Base-by-base conservation (phyloP, 1,284 basidiomycete genomes). In the Mycena sp. region DNA sequence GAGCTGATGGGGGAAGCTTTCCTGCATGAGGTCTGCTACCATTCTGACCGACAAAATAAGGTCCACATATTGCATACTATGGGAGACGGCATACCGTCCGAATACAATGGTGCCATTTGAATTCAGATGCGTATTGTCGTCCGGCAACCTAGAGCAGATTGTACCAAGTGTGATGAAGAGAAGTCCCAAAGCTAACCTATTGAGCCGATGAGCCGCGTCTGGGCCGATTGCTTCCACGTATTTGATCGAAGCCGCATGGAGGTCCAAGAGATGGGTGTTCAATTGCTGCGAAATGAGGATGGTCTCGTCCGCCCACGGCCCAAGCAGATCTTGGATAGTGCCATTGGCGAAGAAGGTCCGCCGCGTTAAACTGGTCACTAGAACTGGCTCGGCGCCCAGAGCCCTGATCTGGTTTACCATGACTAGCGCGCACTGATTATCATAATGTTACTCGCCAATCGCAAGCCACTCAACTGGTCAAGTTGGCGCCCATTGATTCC, bases 401-500 rank as follows among this genome's bases (percentile, higher is more conserved):
- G 69, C 71, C 4, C 77, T 73, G 53, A 82, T 71, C 61, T 81
- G 74, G 49, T 76, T 63, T 0, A 81, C 77, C 78, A 82, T 81
- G 4, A 64, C 69, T 58, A 30, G 28, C 6, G 30, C 43, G 10
- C 6, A 25, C 32, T 51, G 25, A 26, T 48, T 16, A 37, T 37
- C 19, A 43, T 11, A 43, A 7, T 43, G 19, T 23, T 25, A 25
- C 28, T 30, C 10, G 16, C 16, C n/a, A n/a, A n/a, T n/a, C n/a
- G n/a, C n/a, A n/a, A n/a, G n/a, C n/a, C n/a, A 19, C 55, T 29
- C 19, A 32, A 40, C 54, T 43, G 5, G 80, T 82, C 40, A 82
- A 58, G 62, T 83, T 82, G 0, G 72, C 72, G 6, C 79, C 80
- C 81, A 83, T 83, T 0, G 81, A 81, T 59, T 78, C 80, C 2